These are phyloP conservation scores for Starmerella stigmatis DNA, from an alignment of 805 yeast genomes.

Conservation along the genomic window DNA sequence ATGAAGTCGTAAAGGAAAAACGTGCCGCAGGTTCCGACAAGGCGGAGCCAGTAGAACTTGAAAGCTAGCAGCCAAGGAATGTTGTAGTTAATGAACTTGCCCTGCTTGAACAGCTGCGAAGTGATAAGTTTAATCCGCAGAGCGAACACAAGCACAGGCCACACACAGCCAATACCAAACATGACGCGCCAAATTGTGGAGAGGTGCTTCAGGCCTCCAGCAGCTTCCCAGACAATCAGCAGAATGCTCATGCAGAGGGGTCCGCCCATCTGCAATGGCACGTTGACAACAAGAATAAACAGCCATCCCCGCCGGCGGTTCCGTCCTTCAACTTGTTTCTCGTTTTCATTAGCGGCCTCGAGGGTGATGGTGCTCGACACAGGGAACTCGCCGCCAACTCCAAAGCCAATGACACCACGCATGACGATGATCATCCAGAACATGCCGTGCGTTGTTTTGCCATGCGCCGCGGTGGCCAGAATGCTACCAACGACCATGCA, in stretches of 20 bases:
- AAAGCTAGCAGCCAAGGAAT: slow-evolving; percentile 47
- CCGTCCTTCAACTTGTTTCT: slow-evolving; percentile 22
- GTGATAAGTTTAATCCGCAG: slow-evolving; percentile 62
- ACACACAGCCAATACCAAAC: slow-evolving; percentile 62
- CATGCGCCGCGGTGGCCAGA: slow-evolving; percentile 62
- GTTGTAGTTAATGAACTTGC: slow-evolving; percentile 51
- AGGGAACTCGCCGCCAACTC: slow-evolving; percentile 70
- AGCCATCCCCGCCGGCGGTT: slow-evolving; percentile 46
- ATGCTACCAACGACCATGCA: slow-evolving; percentile 54
- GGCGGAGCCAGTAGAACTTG: slow-evolving; percentile 56
- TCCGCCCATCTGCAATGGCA: slow-evolving; percentile 66
- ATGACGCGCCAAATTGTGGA: slow-evolving; percentile 61
- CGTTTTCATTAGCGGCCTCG: slow-evolving; percentile 50
- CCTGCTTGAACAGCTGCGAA: slow-evolving; percentile 50
- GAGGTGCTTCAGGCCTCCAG: slow-evolving; percentile 35
- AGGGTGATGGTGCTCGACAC: slow-evolving; percentile 58
- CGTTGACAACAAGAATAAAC: slow-evolving; percentile 56
- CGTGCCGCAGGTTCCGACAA: slow-evolving; percentile 62
- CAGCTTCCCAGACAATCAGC: slow-evolving; percentile 54
- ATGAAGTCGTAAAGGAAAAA: slow-evolving; percentile 79
- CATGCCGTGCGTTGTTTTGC: slow-evolving; percentile 48
- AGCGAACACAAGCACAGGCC: slow-evolving; percentile 63
- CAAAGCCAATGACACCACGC: slow-evolving; percentile 68
- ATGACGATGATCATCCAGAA: slow-evolving; percentile 65
- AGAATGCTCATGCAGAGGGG: slow-evolving; percentile 67